Conservation (phyloP, 495 filamentous ascomycete species). For the Aspergillus sclerotioniger region DNA sequence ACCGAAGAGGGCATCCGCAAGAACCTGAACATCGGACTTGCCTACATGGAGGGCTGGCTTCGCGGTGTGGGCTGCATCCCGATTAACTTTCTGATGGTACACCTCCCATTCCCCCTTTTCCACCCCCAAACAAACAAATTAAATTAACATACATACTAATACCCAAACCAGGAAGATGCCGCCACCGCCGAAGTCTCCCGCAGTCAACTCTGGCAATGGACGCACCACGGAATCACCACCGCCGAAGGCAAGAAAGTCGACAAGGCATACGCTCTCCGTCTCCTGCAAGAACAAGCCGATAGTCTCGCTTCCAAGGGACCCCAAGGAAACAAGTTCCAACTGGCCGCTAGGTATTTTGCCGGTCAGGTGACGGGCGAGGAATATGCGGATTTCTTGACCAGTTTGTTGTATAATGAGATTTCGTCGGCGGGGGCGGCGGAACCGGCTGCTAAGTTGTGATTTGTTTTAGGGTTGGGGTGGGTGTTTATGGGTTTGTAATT, state of each 20-base stretch:
- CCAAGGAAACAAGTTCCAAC: slow-evolving; percentile 87
- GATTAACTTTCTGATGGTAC: slow-evolving; percentile 95
- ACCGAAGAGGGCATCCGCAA: slow-evolving; percentile 97
- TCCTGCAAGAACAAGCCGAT: slow-evolving; percentile 84
- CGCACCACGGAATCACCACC: slow-evolving; percentile 77
- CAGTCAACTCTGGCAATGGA: slow-evolving; percentile 96
- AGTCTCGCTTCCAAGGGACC: slow-evolving; percentile 70
- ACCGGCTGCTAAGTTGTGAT: slow-evolving; percentile 61
- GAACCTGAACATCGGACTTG: slow-evolving; percentile 91
- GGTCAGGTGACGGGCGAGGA: slow-evolving; percentile 94
- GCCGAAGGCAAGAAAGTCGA: slow-evolving; percentile 90
- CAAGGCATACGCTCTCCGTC: slow-evolving; percentile 81
- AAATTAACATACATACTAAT: slow-evolving; percentile 13
- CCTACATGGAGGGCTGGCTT: slow-evolving; percentile 99
- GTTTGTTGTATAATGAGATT: slow-evolving; percentile 93
- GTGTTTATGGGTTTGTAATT: no score
- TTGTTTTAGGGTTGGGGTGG: no score
- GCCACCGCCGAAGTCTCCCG: slow-evolving; percentile 95
- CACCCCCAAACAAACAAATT: not conserved
- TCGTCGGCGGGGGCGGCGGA: slow-evolving; percentile 78
- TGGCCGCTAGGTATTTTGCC: slow-evolving; percentile 90
- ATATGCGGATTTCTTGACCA: slow-evolving; percentile 96
- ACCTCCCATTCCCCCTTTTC: slow-evolving; percentile 2
- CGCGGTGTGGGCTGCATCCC: slow-evolving; percentile 93
- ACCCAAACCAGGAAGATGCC: slow-evolving; percentile 71